These are phyloP conservation scores for Amoebophrya sp. DNA, from an alignment of 169 alveolate genomes.

Conservation along the genomic window DNA sequence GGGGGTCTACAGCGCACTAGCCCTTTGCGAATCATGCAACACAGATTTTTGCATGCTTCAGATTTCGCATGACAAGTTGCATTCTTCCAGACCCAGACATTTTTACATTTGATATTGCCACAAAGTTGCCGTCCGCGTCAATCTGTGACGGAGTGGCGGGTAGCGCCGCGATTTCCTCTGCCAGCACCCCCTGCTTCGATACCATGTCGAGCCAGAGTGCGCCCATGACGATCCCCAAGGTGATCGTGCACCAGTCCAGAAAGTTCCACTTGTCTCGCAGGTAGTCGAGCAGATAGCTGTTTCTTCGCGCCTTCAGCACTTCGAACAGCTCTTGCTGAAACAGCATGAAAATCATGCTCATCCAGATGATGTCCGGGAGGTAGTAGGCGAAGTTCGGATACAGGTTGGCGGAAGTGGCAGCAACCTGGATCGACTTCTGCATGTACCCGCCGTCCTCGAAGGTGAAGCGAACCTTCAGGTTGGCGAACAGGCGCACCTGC, in stretches of 20 bases:
- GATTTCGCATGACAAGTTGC: no score
- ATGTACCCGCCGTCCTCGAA: neutral
- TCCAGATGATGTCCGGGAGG: neutral
- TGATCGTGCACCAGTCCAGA: conserved; percentile 16
- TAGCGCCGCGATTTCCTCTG: neutral
- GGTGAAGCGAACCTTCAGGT: neutral
- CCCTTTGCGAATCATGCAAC: no score
- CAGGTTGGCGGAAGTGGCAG: neutral
- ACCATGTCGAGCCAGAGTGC: conserved; percentile 17
- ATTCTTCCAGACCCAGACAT: no score
- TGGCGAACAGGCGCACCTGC: neutral
- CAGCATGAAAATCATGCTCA: neutral
- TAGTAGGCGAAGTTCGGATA: neutral
- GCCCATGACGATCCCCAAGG: neutral
- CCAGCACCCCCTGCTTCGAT: neutral
- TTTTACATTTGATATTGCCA: no score
- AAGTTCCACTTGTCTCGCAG: neutral
- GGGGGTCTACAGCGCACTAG: no score
- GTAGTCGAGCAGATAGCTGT: neutral
- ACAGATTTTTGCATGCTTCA: no score
- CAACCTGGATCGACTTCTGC: neutral
- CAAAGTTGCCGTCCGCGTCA: neutral
- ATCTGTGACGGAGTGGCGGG: neutral
- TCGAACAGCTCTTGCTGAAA: conserved; percentile 23
- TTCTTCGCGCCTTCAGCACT: neutral